Evolutionary conservation across 495 filamentous ascomycete genomes (phyloP).

Genomic region (Aspergillus nidulans): DNA sequence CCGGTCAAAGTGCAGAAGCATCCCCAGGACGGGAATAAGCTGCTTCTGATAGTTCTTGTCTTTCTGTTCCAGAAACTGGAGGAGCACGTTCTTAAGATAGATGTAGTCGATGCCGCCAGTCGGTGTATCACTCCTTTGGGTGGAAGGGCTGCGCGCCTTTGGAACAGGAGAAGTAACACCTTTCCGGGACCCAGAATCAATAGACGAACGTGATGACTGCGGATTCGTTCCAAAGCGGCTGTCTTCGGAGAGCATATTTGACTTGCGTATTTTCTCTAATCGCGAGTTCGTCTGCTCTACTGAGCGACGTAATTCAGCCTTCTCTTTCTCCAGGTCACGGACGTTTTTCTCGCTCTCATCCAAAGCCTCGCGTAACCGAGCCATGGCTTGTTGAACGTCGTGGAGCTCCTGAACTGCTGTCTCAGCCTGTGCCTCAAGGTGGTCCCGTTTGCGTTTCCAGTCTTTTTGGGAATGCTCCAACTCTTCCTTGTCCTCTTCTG

Average conservation of each 20-base stretch:
- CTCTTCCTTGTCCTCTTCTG: slow-evolving; percentile 64
- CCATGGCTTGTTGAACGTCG: slow-evolving; percentile 74
- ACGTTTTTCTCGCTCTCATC: slow-evolving; percentile 86
- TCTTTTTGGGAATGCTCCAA: slow-evolving; percentile 66
- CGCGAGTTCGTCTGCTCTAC: slow-evolving; percentile 72
- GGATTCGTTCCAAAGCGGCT: slow-evolving; percentile 36
- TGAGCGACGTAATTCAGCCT: slow-evolving; percentile 64
- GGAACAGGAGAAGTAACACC: slow-evolving; percentile 36
- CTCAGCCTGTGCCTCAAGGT: slow-evolving; percentile 66
- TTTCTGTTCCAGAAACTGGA: slow-evolving; percentile 92
- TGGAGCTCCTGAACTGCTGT: slow-evolving; percentile 63
- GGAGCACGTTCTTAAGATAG: slow-evolving; percentile 91
- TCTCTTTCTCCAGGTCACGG: slow-evolving; percentile 75
- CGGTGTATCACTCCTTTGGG: slow-evolving; percentile 36
- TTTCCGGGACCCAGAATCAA: slow-evolving; percentile 56
- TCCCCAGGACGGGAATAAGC: slow-evolving; percentile 85
- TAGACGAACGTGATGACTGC: slow-evolving; percentile 59
- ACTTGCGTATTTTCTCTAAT: slow-evolving; percentile 76
- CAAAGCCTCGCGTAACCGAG: slow-evolving; percentile 69
- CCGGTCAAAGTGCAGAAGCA: slow-evolving; percentile 88
- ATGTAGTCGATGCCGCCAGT: slow-evolving; percentile 61
- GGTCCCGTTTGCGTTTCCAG: slow-evolving; percentile 67
- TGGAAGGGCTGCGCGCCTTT: slow-evolving; percentile 36
- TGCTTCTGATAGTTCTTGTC: slow-evolving; percentile 88
- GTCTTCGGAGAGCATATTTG: slow-evolving; percentile 43